Base-by-base conservation (phyloP, 768 basidiomycete species). In the Pisolithus microcarpus region DNA sequence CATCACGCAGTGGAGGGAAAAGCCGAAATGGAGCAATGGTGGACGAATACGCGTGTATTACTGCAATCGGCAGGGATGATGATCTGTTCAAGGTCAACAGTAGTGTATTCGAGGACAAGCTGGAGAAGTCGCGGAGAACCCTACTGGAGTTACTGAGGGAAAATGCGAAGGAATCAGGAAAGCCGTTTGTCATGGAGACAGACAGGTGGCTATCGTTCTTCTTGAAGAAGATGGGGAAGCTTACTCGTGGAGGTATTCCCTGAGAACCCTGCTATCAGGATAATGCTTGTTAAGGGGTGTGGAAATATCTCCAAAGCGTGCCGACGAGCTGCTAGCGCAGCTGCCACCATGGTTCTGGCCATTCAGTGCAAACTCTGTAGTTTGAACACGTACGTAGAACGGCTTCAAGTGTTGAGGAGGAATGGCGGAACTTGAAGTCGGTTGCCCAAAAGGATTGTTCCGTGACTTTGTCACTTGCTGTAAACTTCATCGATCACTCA, bases 1-100 rank as follows among this genome's bases (percentile, higher is more conserved):
- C 6, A 58, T 75, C 34, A 75, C 72, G 3, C 66, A 71, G 26
- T 75, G 9, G 74, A 73, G 49, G n/a, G 40, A 34, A 15, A 47
- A 16, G 39, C 34, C 7, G 47, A 40, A 5, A 70, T 68, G 68
- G 66, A 70, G 34, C 37, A 49, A 8, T 69, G 70, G 68, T 69
- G 68, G 68, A 46, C 43, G 65, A 49, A 24, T 60, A 68, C 42
- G 65, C 65, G 4, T 68, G 67, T 36, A 58, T 69, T 31, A 68
- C 67, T 19, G 40, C 40, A 42, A 42, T 34, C 34, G 5, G 13
- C 34, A 34, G 13, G 34, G 13, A 34, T 34, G 13, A 15, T 34
- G 2, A 34, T 34, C 2, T 5, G 13, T 34, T 34, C 34, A 34
- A 15, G 11, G 15, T 3, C 34, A 34, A 34, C 13, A 4, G 13